phyloP scores from a whole-genome alignment of 352 stramenopile species.

The Phytophthora pistaciae region DNA sequence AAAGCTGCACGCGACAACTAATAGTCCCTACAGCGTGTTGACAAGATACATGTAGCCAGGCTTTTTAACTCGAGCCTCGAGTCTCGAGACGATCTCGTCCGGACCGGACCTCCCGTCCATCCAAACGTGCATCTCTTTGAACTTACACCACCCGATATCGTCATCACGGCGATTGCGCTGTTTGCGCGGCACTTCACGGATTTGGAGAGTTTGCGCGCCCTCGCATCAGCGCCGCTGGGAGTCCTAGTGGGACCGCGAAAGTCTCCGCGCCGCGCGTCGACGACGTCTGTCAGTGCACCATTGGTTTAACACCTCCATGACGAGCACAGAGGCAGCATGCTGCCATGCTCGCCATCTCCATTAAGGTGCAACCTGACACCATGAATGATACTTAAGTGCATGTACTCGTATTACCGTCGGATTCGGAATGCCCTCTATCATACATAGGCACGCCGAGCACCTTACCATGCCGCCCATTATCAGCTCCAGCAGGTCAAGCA shows the following conservation, averaged over 20 bases:
- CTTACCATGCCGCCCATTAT: constrained; percentile 22
- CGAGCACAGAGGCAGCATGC: background rate
- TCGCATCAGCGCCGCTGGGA: background rate
- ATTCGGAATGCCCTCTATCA: background rate
- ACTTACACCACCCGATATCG: too few species aligned
- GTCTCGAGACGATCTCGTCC: too few species aligned
- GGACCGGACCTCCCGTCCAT: too few species aligned
- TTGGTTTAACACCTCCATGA: background rate
- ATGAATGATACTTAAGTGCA: background rate
- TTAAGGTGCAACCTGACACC: background rate
- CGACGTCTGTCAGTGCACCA: background rate
- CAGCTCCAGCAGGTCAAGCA: constrained; percentile 25
- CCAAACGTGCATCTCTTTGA: too few species aligned
- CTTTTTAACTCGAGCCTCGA: too few species aligned
- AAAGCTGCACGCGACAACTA: too few species aligned
- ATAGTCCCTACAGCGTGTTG: too few species aligned
- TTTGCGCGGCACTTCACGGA: constrained; percentile 1
- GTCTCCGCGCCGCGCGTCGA: background rate
- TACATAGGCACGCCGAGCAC: too few species aligned
- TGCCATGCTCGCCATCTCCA: background rate
- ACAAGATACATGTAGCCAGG: too few species aligned
- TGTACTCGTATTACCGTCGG: background rate
- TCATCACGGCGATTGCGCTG: background rate
- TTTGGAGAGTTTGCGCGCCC: background rate
- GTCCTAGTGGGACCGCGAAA: too few species aligned